Evolutionary conservation across 345 rosid genomes (phyloP), one percentile per base, ranked within the genome.

Genomic region (Geranium rotundifolium): DNA sequence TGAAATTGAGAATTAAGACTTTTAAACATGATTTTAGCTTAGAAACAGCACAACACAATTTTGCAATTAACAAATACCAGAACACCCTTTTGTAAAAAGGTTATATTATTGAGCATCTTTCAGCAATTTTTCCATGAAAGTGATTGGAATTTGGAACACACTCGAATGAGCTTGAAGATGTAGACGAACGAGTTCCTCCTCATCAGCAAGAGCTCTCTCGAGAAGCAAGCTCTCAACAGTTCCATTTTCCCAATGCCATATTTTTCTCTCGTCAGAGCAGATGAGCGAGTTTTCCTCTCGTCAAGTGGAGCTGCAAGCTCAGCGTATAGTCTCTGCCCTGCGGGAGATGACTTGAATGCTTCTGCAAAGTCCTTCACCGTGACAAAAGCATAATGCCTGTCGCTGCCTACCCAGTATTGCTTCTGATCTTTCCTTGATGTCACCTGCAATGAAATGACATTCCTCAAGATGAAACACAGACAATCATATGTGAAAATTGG

Each of bases 181-280:
- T 76, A 78, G n/a, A 86, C 78, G 30, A 71, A 77, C 1, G 84
- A 63, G 66, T 82, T 88, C 75, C 92, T 84, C 65, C 77, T 78
- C 90, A 88, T 78, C 55, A 86, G 77, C 71, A 81, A 69, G 37
- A 20, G 56, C 69, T 88, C 90, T 67, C 96, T 70, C 15, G 81
- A 62, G 12, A 75, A 56, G 79, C 78, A 74, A 7, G 86, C 85
- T 69, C 68, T 86, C 64, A 84, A 59, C 59, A 86, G 67, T 64
- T 84, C 92, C 59, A 64, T 67, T 65, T 72, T 75, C 64, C 65
- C 68, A 65, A 80, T 73, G 63, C 92, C 92, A 31, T 72, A 89
- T 29, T 9, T 77, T 58, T 69, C 65, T n/a, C 62, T 79, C 49
- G 84, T 61, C 68, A 88, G 41, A 58, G 92, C 90, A 39, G 85